Evolutionary conservation across 768 basidiomycete genomes (phyloP).

Genomic region (Pleurotus tuoliensis): DNA sequence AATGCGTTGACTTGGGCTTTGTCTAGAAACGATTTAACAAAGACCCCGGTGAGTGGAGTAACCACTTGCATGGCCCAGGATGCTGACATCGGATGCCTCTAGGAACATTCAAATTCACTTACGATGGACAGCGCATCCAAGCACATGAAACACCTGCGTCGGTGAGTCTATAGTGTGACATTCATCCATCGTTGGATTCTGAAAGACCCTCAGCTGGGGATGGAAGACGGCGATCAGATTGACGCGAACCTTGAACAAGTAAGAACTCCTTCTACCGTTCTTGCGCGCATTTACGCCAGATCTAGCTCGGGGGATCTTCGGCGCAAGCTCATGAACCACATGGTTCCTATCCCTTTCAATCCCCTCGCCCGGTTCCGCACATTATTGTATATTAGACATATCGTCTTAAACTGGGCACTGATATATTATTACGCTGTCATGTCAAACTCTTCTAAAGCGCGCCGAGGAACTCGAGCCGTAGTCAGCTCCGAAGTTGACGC

Average conservation of each 20-base stretch:
- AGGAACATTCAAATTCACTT: constrained; percentile 65
- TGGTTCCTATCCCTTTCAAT: no score
- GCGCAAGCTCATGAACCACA: no score
- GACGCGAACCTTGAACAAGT: constrained; percentile 61
- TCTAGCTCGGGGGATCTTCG: constrained; percentile 15
- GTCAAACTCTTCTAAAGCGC: no score
- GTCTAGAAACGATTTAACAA: constrained; percentile 55
- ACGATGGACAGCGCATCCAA: constrained; percentile 47
- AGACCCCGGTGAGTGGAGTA: constrained; percentile 39
- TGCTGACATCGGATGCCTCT: not conserved
- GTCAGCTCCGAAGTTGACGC: no score
- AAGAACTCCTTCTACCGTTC: constrained; percentile 11
- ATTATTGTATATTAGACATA: not conserved
- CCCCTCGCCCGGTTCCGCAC: not conserved
- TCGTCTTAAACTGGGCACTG: not conserved
- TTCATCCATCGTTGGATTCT: not conserved
- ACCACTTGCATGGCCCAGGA: not conserved
- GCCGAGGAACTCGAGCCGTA: no score
- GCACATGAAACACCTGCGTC: constrained; percentile 48
- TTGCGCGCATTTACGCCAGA: no score
- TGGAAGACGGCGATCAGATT: constrained; percentile 64
- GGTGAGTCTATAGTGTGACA: constrained; percentile 30
- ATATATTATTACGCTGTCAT: no score
- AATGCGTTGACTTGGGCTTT: not conserved
- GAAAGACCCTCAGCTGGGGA: constrained; percentile 33